A percentile compares a stretch with the other conserved stretches of the same genome.
Evolutionary conservation across 1,139 yeast species (phyloP).

Genomic region (Yamadazyma epiphylla): DNA sequence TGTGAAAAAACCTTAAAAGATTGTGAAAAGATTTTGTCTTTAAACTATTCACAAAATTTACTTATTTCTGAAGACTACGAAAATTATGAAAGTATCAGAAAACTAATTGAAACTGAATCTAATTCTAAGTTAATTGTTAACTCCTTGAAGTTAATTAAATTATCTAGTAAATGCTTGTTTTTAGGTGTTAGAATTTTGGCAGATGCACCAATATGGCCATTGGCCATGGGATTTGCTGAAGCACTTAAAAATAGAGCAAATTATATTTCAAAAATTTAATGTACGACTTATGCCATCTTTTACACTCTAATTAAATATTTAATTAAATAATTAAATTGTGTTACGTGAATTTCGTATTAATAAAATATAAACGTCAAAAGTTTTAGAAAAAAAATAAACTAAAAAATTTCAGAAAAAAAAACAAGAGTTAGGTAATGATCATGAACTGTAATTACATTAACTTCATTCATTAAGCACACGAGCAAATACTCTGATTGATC

Average conservation of each 20-base stretch:
- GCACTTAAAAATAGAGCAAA: constrained; percentile 68
- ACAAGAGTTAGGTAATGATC: too few species aligned
- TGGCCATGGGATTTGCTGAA: constrained; percentile 71
- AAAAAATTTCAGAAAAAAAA: too few species aligned
- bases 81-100: constrained; percentile 30
- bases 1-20: constrained; percentile 50
- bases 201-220: constrained; percentile 83
- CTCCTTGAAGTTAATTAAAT: constrained; percentile 16
- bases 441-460: too few species aligned
- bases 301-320: constrained; percentile 1
- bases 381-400: too few species aligned
- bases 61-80: constrained; percentile 11
- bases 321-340: too few species aligned
- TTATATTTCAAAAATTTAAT: constrained; percentile 15
- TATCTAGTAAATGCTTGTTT: constrained; percentile 56
- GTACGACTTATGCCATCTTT: constrained; percentile 1
- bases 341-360: too few species aligned
- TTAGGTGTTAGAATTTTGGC: constrained; percentile 71
- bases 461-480: too few species aligned
- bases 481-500: too few species aligned
- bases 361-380: too few species aligned
- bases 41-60: constrained; percentile 8
- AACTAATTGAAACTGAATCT: constrained; percentile 16
- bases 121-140: constrained; percentile 14
- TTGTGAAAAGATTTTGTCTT: constrained; percentile 39